These are phyloP conservation scores for Blastomyces silverae DNA, from an alignment of 2,329 filamentous ascomycete species.

Conservation along the genomic window DNA sequence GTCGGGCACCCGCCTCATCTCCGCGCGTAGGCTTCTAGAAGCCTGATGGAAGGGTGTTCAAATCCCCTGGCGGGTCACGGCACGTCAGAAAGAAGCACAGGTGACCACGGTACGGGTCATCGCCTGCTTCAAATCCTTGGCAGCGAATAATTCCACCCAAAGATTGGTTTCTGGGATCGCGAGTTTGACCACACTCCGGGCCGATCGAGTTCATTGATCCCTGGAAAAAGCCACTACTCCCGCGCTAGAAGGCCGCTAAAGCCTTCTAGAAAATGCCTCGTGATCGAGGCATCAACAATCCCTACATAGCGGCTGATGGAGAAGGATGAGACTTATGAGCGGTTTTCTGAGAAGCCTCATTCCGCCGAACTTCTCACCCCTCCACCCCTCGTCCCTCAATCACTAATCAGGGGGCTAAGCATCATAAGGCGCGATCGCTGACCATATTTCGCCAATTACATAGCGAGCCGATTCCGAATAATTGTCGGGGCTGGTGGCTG, in stretches of 20 bases:
- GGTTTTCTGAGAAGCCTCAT: background rate
- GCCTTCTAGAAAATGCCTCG: background rate
- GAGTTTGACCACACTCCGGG: background rate
- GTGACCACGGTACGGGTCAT: background rate
- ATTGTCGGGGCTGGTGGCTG: background rate
- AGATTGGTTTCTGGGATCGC: background rate
- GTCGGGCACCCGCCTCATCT: background rate
- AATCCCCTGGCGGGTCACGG: background rate
- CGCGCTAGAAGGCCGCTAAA: slow-evolving; percentile 5
- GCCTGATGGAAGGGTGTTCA: background rate
- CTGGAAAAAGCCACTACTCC: background rate
- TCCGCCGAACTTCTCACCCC: background rate
- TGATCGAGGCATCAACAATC: background rate
- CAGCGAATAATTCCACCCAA: background rate
- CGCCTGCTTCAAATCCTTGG: background rate
- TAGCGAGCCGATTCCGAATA: background rate
- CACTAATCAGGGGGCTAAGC: background rate
- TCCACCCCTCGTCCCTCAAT: background rate
- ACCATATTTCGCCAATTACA: background rate
- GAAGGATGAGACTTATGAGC: background rate
- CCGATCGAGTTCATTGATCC: background rate
- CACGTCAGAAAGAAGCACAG: background rate
- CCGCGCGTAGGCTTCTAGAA: slow-evolving; percentile 5
- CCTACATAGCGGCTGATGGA: background rate
- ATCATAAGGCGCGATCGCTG: background rate